These are phyloP conservation scores for Aspergillus awamori DNA, from an alignment of 2,329 filamentous ascomycete species.

Conservation along the genomic window DNA sequence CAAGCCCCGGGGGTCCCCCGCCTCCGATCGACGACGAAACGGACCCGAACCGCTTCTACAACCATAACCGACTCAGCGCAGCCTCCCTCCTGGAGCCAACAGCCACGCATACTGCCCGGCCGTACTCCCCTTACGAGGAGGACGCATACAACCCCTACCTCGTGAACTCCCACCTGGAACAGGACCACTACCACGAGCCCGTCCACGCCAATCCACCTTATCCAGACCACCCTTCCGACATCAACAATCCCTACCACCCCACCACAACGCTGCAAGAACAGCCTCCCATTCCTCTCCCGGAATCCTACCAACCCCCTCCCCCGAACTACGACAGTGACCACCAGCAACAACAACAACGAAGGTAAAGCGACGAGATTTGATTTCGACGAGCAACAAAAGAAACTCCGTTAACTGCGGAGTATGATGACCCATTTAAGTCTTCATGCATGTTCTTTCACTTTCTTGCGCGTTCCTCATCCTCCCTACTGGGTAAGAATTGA, in stretches of 20 bases:
- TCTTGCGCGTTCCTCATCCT: neutral
- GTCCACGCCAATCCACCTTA: neutral
- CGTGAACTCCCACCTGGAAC: slow-evolving; percentile 2
- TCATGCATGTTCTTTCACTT: neutral
- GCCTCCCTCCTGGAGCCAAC: slow-evolving; percentile 19
- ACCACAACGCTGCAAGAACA: slow-evolving; percentile 29
- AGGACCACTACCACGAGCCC: neutral
- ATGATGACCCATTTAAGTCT: neutral
- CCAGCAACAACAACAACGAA: neutral
- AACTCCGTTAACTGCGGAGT: neutral
- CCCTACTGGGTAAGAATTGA: neutral
- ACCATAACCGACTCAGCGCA: slow-evolving; percentile 14
- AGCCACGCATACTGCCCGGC: slow-evolving; percentile 15
- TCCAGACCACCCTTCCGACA: slow-evolving; percentile 17
- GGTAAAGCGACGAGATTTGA: slow-evolving; percentile 4
- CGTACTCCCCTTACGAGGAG: slow-evolving; percentile 26
- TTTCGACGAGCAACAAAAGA: neutral
- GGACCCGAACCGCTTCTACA: slow-evolving; percentile 18
- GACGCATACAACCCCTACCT: slow-evolving; percentile 20
- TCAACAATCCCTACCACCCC: slow-evolving; percentile 21
- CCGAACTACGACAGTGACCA: slow-evolving; percentile 27
- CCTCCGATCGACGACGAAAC: slow-evolving; percentile 25
- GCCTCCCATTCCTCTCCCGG: slow-evolving; percentile 35
- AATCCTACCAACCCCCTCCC: slow-evolving; percentile 33
- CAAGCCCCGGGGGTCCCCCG: slow-evolving; percentile 26